Base-by-base conservation (phyloP, 2,329 filamentous ascomycete species). In the Fusarium succisae region DNA sequence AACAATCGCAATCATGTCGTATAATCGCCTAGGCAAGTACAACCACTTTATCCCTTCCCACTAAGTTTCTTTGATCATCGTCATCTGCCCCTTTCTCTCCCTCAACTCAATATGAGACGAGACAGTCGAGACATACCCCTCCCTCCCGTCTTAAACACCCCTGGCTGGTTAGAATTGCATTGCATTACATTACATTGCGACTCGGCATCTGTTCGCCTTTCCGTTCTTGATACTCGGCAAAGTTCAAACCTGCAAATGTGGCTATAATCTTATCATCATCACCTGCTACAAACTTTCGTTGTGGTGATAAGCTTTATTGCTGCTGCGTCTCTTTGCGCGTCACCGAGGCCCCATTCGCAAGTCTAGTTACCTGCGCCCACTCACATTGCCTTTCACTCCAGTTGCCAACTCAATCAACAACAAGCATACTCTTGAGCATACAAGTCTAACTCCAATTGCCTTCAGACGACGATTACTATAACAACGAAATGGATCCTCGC, bases 11-110 rank as follows among this genome's bases (percentile, higher is more conserved):
- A 84, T 81, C 84, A 93, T 93, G 91, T 89, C 91, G 81, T 94
- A 94, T 86, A 93, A 93, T 86, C 90, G 91, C 78, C 83, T 94
- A 87, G 90, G 92, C 90, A 87, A 85, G 90, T 90, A 53, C 54
- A 53, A 50, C 5, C 48, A n/a, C 20, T 24, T 51, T 37, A 38
- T 30, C 26, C 47, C 20, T 56, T 50, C 56, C 28, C 67, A 63
- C 64, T 20, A 12, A 6, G 13, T 48, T 65, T 69, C 70, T 67
- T 62, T 59, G 66, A 66, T 63, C 64, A 63, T 68, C 73, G 65
- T 70, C 73, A 67, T 70, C 60, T 66, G 55, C 74, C 70, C 71
- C 70, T 71, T 71, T 65, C 57, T 61, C 57, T 74, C 66, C 66
- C 51, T 72, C 68, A 56, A 70, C 51, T 72, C 68, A 56, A 70